Evolutionary conservation across 768 basidiomycete genomes (phyloP).

Genomic region (Termitomyces sp.): DNA sequence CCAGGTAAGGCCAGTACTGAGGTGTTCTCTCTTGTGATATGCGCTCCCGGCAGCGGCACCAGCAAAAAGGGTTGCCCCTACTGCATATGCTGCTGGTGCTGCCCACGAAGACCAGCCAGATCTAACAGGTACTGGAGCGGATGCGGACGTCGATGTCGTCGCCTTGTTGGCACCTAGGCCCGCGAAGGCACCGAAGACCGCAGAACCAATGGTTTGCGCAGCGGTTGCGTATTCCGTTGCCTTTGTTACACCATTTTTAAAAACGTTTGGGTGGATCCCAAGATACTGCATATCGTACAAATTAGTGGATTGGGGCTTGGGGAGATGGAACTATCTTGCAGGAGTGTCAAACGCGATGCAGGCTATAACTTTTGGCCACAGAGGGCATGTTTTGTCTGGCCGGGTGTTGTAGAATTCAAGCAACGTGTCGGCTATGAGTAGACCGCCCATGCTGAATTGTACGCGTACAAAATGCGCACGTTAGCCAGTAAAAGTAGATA

Average conservation of each 20-base stretch:
- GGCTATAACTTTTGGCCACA: conserved; percentile 89
- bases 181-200: conserved; percentile 52
- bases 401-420: conserved; percentile 65
- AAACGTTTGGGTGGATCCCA: conserved; percentile 79
- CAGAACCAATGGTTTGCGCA: conserved; percentile 60
- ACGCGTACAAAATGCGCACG: background rate
- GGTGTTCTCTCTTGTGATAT: conserved; percentile 75
- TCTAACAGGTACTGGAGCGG: conserved; percentile 22
- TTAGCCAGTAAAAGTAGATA: background rate
- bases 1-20: conserved; percentile 67
- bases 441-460: conserved; percentile 78
- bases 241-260: conserved; percentile 79
- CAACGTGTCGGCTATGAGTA: conserved; percentile 81
- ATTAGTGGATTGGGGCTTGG: conserved; percentile 1
- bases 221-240: conserved; percentile 64
- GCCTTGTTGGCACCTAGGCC: conserved; percentile 43
- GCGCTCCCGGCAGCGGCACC: conserved; percentile 83
- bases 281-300: conserved; percentile 54
- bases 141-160: conserved; percentile 20
- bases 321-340: conserved; percentile 35
- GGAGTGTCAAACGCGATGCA: conserved; percentile 90
- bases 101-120: conserved; percentile 59
- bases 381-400: conserved; percentile 55
- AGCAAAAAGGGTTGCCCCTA: conserved; percentile 72
- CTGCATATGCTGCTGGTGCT: conserved; percentile 56